Base-by-base conservation (phyloP, 1,284 basidiomycete species). In the Phellinidium pouzarii region DNA sequence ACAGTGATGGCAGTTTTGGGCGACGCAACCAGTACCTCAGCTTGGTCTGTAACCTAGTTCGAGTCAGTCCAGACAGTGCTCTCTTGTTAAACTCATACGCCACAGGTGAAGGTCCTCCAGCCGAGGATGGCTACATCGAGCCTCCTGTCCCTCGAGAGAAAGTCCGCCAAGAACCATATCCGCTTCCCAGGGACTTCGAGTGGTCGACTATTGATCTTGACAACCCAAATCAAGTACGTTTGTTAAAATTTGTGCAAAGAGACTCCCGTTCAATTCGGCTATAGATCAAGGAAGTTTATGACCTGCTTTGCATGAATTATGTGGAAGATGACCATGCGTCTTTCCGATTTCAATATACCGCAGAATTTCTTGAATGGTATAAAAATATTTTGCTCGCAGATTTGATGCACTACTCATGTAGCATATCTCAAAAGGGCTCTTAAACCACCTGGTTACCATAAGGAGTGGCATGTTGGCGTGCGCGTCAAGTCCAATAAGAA, bases 321-420 rank as follows among this genome's bases (percentile, higher is more conserved):
- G 94, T 99, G 44, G 96, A 99, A 69, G 96, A 99, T 66, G 88
- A 93, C 61, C 89, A 94, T 53, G 94, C 94, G 4, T 82, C 89
- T 26, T 96, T 99, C 77, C 83, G 96, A 25, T 98, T 99, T 77
- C 85, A 92, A 64, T 99, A 99, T 65, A 90, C 86, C 41, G 84
- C 93, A 4, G 93, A 97, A 67, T 99, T 99, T 68, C 71, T 99
- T 45, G 76, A 87, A 66, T 99, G 96, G 96, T 91, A 61, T 44
- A 71, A 60, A n/a, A 23, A n/a, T 56, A 46, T 40, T 3, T 51
- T n/a, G 25, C 22, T 19, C 48, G 19, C 19, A 6, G 12, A 48
- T 42, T 19, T 19, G 40, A 44, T 53, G n/a, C 53, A 26, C 42
- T 34, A 31, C 11, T 45, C 37, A 43, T 40, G 53, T 22, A n/a